Conservation (phyloP, 169 alveolate genomes). For the Ichthyophthirius multifiliis region DNA sequence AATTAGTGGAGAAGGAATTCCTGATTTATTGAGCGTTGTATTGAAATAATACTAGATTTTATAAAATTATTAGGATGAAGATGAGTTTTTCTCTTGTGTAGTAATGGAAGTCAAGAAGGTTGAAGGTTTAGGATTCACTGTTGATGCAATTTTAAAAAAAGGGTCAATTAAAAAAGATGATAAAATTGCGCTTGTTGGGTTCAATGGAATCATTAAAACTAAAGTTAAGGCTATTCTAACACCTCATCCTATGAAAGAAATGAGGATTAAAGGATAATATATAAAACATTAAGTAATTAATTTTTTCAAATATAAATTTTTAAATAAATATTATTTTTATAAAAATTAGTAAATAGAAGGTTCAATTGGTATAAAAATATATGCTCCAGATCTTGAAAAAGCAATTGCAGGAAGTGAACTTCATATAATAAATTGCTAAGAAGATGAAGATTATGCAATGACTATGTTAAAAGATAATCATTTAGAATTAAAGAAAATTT, state of each 20-base stretch:
- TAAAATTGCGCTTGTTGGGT: slow-evolving; percentile 94
- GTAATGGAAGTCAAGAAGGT: slow-evolving; percentile 95
- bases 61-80: slow-evolving; percentile 82
- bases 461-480: slow-evolving; percentile 93
- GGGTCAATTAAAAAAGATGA: slow-evolving; percentile 96
- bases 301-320: neutral
- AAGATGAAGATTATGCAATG: slow-evolving; percentile 68
- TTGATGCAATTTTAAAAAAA: slow-evolving; percentile 97
- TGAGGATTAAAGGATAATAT: slow-evolving; percentile 98
- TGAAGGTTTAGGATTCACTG: slow-evolving; percentile 98
- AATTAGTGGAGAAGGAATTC: slow-evolving; percentile 98
- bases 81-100: slow-evolving; percentile 92
- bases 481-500: slow-evolving; percentile 90
- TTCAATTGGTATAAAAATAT: slow-evolving; percentile 93
- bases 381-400: slow-evolving; percentile 95
- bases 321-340: neutral
- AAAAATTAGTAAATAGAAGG: slow-evolving; percentile 70
- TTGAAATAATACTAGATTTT: slow-evolving; percentile 88
- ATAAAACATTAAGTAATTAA: slow-evolving; percentile 78
- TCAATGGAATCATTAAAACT: slow-evolving; percentile 96
- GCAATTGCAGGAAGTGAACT: slow-evolving; percentile 97
- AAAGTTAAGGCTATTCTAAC: slow-evolving; percentile 96
- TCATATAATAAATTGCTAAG: slow-evolving; percentile 86
- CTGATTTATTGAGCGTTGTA: slow-evolving; percentile 92
- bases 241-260: slow-evolving; percentile 98